Conservation (phyloP, 805 yeast species). For the Pichia gijzeniarum region DNA sequence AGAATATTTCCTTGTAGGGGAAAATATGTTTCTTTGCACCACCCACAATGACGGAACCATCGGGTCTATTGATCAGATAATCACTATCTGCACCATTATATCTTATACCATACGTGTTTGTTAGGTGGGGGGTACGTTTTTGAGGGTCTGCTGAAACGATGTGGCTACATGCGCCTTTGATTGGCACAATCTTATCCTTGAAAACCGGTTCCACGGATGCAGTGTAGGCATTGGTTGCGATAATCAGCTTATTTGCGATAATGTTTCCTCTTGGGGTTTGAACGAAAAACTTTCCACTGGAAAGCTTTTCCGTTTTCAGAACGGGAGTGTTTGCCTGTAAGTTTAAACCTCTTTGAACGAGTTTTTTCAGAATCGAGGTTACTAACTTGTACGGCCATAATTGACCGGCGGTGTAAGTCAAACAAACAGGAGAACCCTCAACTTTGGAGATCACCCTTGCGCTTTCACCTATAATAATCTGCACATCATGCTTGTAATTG, state of each 20-base stretch:
- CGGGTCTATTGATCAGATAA: slow-evolving; percentile 33
- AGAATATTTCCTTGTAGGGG: slow-evolving; percentile 23
- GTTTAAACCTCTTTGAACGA: slow-evolving; percentile 31
- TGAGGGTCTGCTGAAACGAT: slow-evolving; percentile 21
- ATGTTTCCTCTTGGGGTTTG: slow-evolving; percentile 24
- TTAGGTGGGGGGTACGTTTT: slow-evolving; percentile 27
- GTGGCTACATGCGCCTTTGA: slow-evolving; percentile 30
- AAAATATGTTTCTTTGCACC: slow-evolving; percentile 23
- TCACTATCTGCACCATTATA: slow-evolving; percentile 23
- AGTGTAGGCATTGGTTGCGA: slow-evolving; percentile 35
- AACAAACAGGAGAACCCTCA: slow-evolving; percentile 26
- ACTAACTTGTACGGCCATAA: slow-evolving; percentile 41
- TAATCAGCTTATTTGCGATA: slow-evolving; percentile 31
- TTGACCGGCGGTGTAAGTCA: slow-evolving; percentile 37
- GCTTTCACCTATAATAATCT: slow-evolving; percentile 29
- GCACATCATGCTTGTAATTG: slow-evolving; percentile 25
- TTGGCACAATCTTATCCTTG: slow-evolving; percentile 29
- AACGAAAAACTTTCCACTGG: slow-evolving; percentile 29
- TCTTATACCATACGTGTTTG: slow-evolving; percentile 31
- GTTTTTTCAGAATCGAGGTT: slow-evolving; percentile 27
- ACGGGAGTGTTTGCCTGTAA: slow-evolving; percentile 40
- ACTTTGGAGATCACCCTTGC: slow-evolving; percentile 28
- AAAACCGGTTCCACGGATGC: slow-evolving; percentile 25
- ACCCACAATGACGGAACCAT: slow-evolving; percentile 35
- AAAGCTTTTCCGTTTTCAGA: slow-evolving; percentile 18